Conservation (phyloP, 805 yeast species). For the Cyberlindnera euphorbiae region DNA sequence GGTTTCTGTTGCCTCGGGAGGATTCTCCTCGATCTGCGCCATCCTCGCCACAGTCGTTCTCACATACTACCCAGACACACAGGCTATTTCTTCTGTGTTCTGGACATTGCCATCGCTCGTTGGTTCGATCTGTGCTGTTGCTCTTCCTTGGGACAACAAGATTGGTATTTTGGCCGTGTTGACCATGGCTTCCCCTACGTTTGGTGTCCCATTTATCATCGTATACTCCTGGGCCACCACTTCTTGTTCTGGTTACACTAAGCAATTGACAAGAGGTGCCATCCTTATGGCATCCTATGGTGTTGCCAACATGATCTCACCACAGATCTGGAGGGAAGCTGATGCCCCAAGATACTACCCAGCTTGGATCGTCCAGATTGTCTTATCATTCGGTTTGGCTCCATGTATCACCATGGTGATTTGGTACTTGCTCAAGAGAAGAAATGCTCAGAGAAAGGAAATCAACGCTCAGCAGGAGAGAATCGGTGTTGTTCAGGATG, state of each 20-base stretch:
- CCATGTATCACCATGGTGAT: constrained; percentile 41
- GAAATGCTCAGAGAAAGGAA: constrained; percentile 39
- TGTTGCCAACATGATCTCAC: constrained; percentile 48
- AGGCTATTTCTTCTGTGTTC: constrained; percentile 34
- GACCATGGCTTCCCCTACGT: constrained; percentile 41
- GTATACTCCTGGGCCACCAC: constrained; percentile 33
- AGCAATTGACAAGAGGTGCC: constrained; percentile 43
- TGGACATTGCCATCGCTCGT: constrained; percentile 41
- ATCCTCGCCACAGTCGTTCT: constrained; percentile 34
- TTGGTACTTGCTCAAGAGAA: constrained; percentile 37
- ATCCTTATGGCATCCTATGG: constrained; percentile 42
- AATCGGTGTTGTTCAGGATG: constrained; percentile 29
- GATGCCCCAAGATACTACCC: constrained; percentile 42
- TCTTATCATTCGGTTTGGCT: constrained; percentile 42
- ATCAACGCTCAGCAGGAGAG: constrained; percentile 16
- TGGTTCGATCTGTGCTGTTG: constrained; percentile 40
- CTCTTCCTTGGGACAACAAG: constrained; percentile 41
- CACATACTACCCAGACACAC: constrained; percentile 30
- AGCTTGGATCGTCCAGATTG: constrained; percentile 54
- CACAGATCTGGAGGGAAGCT: constrained; percentile 48
- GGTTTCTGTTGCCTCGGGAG: constrained; percentile 50
- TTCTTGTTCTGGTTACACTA: constrained; percentile 45
- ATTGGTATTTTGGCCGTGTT: constrained; percentile 44
- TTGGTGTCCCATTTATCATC: constrained; percentile 38
- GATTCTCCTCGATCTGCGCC: constrained; percentile 40